A percentile compares a stretch with the other conserved stretches of the same genome.
Evolutionary conservation across 2,329 filamentous ascomycete genomes (phyloP).

Genomic region (Allantophomopsis cytisporea): DNA sequence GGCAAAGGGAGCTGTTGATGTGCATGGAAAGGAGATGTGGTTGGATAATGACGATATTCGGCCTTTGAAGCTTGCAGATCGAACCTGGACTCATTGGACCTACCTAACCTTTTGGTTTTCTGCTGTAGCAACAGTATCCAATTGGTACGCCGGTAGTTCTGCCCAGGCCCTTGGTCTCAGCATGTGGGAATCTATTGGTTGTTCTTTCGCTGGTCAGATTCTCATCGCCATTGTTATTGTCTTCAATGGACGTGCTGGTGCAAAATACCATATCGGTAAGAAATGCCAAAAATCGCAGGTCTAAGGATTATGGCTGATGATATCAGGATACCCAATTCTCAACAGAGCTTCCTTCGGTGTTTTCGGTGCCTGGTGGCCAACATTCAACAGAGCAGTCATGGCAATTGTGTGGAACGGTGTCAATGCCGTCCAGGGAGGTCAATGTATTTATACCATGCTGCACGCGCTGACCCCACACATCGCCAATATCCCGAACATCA

Average conservation of each 20-base stretch:
- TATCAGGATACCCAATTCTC: no score
- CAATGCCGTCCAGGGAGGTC: conserved; percentile 18
- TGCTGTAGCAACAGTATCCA: conserved; percentile 18
- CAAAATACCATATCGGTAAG: conserved; percentile 25
- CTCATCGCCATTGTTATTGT: conserved; percentile 26
- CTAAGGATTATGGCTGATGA: no score
- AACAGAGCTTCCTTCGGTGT: conserved; percentile 20
- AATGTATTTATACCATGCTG: conserved; percentile 25
- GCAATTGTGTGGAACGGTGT: conserved; percentile 31
- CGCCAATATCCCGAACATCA: conserved; percentile 22
- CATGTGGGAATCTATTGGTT: conserved; percentile 33
- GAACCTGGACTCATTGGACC: conserved; percentile 25
- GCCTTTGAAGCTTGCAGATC: conserved; percentile 22
- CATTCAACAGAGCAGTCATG: conserved; percentile 28
- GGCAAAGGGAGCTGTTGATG: conserved; percentile 13
- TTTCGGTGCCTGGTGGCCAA: conserved; percentile 29
- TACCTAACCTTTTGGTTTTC: conserved; percentile 30
- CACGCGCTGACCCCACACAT: conserved; percentile 27
- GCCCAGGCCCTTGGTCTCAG: conserved; percentile 27
- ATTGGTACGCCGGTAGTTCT: conserved; percentile 24
- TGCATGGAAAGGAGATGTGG: conserved; percentile 16
- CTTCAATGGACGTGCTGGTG: conserved; percentile 26
- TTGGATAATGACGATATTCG: conserved; percentile 27
- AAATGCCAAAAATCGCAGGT: no score
- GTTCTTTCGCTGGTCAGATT: conserved; percentile 25